A percentile compares a stretch with the other conserved stretches of the same genome.
Conservation (phyloP, 176 grass and related monocot species). For the Ananas comosus region DNA sequence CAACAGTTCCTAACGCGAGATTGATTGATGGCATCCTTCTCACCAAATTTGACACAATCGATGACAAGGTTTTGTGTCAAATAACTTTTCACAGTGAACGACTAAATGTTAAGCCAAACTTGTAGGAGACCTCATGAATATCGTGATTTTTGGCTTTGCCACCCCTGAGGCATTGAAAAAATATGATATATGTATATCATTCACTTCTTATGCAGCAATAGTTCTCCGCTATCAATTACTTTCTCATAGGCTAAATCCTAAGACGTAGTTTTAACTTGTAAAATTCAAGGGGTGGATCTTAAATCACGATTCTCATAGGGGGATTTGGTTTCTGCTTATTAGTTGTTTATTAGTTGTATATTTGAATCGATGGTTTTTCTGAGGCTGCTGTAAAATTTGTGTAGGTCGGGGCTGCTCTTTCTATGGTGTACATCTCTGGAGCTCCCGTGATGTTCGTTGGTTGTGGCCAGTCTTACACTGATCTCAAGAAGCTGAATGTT, state of each 20-base stretch:
- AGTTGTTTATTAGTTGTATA: background rate
- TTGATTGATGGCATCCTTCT: conserved; percentile 96
- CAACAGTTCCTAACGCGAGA: conserved; percentile 55
- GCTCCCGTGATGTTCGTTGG: conserved; percentile 92
- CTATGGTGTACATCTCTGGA: conserved; percentile 94
- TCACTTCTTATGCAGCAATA: no score
- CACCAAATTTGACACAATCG: conserved; percentile 92
- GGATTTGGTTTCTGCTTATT: background rate
- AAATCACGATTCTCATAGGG: no score
- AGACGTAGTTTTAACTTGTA: no score
- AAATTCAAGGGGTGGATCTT: no score
- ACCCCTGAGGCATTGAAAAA: background rate
- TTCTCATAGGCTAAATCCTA: no score
- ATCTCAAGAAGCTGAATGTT: conserved; percentile 90
- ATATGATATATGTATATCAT: background rate
- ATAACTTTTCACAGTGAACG: background rate
- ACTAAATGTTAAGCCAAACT: no score
- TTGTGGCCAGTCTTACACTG: conserved; percentile 85
- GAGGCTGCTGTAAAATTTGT: background rate
- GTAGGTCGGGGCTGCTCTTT: conserved; percentile 76
- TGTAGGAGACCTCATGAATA: no score
- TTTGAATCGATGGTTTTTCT: background rate
- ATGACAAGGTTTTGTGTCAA: conserved; percentile 59
- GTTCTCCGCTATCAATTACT: no score
- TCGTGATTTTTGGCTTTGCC: no score